Conservation (phyloP, 768 basidiomycete species). For the Termitomyces bulborhizus region DNA sequence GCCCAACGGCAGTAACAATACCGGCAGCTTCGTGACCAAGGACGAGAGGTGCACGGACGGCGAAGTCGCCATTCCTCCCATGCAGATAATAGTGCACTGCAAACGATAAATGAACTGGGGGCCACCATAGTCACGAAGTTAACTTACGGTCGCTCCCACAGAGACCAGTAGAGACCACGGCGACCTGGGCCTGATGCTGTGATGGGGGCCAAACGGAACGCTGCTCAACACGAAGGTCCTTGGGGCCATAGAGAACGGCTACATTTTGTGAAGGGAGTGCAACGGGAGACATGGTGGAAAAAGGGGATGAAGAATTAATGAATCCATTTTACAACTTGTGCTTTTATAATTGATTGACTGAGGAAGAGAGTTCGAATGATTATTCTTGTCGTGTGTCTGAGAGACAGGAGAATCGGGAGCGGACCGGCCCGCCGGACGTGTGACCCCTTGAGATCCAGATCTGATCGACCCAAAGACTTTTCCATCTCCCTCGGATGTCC, state of each 20-base stretch:
- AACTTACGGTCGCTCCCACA: conserved; percentile 80
- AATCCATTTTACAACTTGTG: conserved; percentile 9
- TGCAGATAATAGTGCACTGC: conserved; percentile 88
- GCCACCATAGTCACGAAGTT: not conserved
- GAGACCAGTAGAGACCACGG: conserved; percentile 77
- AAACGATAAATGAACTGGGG: conserved; percentile 3
- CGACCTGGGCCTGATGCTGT: conserved; percentile 72
- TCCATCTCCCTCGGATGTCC: conserved; percentile 11
- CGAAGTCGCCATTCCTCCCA: conserved; percentile 91
- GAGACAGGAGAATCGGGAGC: conserved; percentile 16
- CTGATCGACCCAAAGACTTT: conserved; percentile 7
- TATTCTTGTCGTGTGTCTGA: conserved; percentile 12
- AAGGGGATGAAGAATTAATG: conserved; percentile 13
- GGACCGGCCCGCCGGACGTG: conserved; percentile 14
- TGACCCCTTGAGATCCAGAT: conserved; percentile 14
- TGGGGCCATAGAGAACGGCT: conserved; percentile 77
- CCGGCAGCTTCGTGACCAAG: conserved; percentile 96
- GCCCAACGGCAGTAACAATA: conserved; percentile 75
- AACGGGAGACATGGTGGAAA: conserved; percentile 28
- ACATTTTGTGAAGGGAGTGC: conserved; percentile 56
- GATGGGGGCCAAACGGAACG: conserved; percentile 69
- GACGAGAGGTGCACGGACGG: conserved; percentile 77
- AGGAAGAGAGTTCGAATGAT: conserved; percentile 7
- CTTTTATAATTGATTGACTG: conserved; percentile 14
- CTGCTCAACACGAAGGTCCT: conserved; percentile 76